Conservation (phyloP, 2,329 filamentous ascomycete genomes). For the Alternaria arborescens region DNA sequence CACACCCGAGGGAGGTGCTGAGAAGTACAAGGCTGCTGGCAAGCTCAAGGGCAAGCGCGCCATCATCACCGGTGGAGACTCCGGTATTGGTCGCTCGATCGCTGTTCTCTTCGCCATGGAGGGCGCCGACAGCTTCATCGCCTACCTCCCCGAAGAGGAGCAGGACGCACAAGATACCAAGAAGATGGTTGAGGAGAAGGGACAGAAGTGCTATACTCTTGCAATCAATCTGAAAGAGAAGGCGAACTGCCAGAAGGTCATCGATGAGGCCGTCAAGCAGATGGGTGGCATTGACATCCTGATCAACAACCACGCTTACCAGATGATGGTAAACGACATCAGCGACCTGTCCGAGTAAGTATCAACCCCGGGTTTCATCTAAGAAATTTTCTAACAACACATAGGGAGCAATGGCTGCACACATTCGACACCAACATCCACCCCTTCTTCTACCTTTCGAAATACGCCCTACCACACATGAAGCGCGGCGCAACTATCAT, state of each 20-base stretch:
- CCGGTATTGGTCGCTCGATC: constrained; percentile 78
- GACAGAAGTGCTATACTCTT: constrained; percentile 70
- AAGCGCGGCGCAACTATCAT: constrained; percentile 78
- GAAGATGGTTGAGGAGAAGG: constrained; percentile 71
- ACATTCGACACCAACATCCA: constrained; percentile 88
- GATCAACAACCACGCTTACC: constrained; percentile 76
- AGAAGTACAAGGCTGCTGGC: constrained; percentile 76
- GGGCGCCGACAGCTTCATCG: constrained; percentile 76
- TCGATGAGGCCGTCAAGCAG: constrained; percentile 70
- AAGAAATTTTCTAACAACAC: constrained; percentile 18
- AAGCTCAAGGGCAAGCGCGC: constrained; percentile 80
- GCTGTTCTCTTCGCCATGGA: constrained; percentile 84
- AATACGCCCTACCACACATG: constrained; percentile 80
- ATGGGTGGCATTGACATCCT: constrained; percentile 78
- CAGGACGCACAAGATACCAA: constrained; percentile 79
- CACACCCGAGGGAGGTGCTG: constrained; percentile 70
- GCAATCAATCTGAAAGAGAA: constrained; percentile 70
- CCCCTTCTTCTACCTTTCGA: constrained; percentile 80
- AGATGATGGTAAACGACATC: constrained; percentile 78
- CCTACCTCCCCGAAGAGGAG: constrained; percentile 78
- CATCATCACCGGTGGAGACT: constrained; percentile 82
- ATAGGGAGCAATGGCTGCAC: constrained; percentile 76
- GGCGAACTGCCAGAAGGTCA: constrained; percentile 73
- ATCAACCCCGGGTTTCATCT: too few relatives aligned
- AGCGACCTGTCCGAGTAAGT: constrained; percentile 72